A percentile compares a stretch with the other conserved stretches of the same genome.
Conservation (phyloP, 768 basidiomycete genomes). For the Hortiboletus flavorubellus region DNA sequence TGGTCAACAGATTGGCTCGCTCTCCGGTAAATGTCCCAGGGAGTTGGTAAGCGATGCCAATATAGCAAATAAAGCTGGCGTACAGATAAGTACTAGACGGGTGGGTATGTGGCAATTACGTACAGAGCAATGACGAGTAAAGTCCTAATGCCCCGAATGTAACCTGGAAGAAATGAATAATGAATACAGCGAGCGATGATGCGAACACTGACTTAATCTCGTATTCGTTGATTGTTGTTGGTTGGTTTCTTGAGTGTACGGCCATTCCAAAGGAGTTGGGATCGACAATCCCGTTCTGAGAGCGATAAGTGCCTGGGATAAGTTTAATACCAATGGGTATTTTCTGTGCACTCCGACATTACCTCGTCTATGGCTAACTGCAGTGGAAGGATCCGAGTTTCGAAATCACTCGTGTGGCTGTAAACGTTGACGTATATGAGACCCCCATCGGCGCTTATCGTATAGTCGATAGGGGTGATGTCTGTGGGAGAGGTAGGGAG, state of each 20-base stretch:
- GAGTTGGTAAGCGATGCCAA: constrained; percentile 76
- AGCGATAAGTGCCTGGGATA: constrained; percentile 62
- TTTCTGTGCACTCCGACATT: background rate
- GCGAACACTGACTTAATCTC: constrained; percentile 49
- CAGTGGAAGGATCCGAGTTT: constrained; percentile 62
- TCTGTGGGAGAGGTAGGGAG: constrained; percentile 42
- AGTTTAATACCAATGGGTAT: background rate
- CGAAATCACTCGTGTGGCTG: constrained; percentile 67
- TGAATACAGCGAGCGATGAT: background rate
- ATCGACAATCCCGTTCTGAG: constrained; percentile 55
- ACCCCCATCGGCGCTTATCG: constrained; percentile 64
- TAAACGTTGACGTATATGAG: constrained; percentile 62
- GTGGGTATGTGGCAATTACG: constrained; percentile 18
- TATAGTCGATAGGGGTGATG: constrained; percentile 54
- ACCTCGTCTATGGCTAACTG: constrained; percentile 78
- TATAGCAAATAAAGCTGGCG: constrained; percentile 60
- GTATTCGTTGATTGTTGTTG: constrained; percentile 54
- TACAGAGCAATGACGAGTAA: constrained; percentile 68
- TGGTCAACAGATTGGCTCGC: constrained; percentile 58
- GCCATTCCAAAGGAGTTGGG: constrained; percentile 67
- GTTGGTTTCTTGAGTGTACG: constrained; percentile 66
- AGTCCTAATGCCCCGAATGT: constrained; percentile 56
- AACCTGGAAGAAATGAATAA: constrained; percentile 39
- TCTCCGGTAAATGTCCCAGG: constrained; percentile 69
- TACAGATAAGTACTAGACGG: background rate